These are phyloP conservation scores for Crataegus laevigata DNA, from an alignment of 306 rosid species.

Conservation along the genomic window DNA sequence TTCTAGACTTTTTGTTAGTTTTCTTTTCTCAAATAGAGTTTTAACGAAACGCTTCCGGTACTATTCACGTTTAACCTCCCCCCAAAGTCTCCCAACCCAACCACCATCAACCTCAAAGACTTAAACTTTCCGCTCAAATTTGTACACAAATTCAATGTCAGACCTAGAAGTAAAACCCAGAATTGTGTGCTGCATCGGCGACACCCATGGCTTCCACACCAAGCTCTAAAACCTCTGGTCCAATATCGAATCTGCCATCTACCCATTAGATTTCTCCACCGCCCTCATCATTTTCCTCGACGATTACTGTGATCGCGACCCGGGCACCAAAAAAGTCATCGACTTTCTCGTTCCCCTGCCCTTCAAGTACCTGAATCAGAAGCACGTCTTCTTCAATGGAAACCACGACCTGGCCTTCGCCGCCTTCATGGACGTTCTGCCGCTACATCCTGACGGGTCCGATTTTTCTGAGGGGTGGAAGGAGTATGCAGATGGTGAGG, in stretches of 20 bases:
- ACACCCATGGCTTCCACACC: conserved; percentile 60
- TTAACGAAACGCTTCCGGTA: too few relatives aligned
- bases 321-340: conserved; percentile 47
- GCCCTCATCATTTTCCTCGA: conserved; percentile 79
- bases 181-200: conserved; percentile 63
- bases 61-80: too few relatives aligned
- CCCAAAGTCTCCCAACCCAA: too few relatives aligned
- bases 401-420: conserved; percentile 88
- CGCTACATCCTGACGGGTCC: conserved; percentile 50
- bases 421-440: conserved; percentile 53
- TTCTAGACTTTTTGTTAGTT: too few relatives aligned
- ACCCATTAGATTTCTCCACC: conserved; percentile 30
- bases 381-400: conserved; percentile 61
- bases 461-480: conserved; percentile 42
- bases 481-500: conserved; percentile 54
- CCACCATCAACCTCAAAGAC: too few relatives aligned
- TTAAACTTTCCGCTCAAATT: too few relatives aligned
- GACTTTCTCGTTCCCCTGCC: conserved; percentile 59
- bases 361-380: conserved; percentile 50
- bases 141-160: conserved; percentile 18
- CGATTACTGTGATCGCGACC: conserved; percentile 87
- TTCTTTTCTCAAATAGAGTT: too few relatives aligned
- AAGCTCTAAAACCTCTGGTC: conserved; percentile 68
- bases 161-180: conserved; percentile 21
- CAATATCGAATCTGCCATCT: conserved; percentile 38